phyloP scores from a whole-genome alignment of 2,329 filamentous ascomycete genomes.

The Monosporascus sp. region DNA sequence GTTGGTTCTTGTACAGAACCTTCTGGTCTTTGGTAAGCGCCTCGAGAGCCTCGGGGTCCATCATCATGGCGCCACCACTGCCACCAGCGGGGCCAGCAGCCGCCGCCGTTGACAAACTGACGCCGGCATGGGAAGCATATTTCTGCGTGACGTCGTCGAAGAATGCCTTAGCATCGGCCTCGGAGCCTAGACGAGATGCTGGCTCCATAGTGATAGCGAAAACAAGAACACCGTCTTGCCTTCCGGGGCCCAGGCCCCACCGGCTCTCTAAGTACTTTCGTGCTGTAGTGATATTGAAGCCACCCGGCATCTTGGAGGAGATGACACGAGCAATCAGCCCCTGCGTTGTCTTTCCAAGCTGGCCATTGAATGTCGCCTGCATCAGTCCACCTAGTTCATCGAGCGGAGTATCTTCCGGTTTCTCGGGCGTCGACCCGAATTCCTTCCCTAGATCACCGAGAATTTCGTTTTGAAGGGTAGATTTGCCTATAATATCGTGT shows the following conservation, averaged over 20 bases:
- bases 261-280: slow-evolving; percentile 92
- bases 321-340: slow-evolving; percentile 91
- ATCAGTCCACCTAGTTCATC: slow-evolving; percentile 93
- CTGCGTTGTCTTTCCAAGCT: slow-evolving; percentile 92
- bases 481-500: slow-evolving; percentile 65
- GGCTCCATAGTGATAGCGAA: slow-evolving; percentile 93
- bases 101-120: slow-evolving; percentile 74
- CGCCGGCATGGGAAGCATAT: slow-evolving; percentile 77
- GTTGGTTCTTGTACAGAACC: slow-evolving; percentile 94
- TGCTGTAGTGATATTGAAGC: slow-evolving; percentile 96
- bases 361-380: slow-evolving; percentile 98
- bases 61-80: slow-evolving; percentile 88
- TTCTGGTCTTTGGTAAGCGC: slow-evolving; percentile 95
- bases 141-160: slow-evolving; percentile 85
- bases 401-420: slow-evolving; percentile 93
- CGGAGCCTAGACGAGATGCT: slow-evolving; percentile 77
- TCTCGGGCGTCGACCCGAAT: slow-evolving; percentile 96
- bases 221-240: slow-evolving; percentile 86
- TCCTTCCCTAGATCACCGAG: slow-evolving; percentile 96
- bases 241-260: slow-evolving; percentile 81
- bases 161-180: slow-evolving; percentile 87
- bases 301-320: slow-evolving; percentile 98
- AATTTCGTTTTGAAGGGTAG: slow-evolving; percentile 97
- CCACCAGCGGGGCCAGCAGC: slow-evolving; percentile 68
- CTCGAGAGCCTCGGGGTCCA: slow-evolving; percentile 96